Evolutionary conservation across 2,329 filamentous ascomycete genomes (phyloP).

Genomic region (Nemania sp.): DNA sequence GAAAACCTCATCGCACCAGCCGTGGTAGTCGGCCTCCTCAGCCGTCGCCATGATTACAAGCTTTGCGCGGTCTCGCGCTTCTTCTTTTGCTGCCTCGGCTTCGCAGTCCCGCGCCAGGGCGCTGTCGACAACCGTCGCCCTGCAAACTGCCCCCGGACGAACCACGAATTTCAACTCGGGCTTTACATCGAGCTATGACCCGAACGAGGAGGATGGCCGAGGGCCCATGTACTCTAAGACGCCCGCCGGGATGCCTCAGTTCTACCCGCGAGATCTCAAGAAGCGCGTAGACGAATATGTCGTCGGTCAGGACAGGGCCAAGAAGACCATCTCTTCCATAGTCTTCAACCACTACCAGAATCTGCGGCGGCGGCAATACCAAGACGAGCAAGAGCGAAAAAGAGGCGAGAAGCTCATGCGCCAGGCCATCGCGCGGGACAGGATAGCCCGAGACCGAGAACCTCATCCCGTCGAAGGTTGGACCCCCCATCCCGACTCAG

Average conservation of each 20-base stretch:
- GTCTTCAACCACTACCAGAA: conserved; percentile 97
- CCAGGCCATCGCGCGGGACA: conserved; percentile 71
- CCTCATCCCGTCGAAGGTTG: conserved; percentile 79
- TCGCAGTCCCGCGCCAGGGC: conserved; percentile 26
- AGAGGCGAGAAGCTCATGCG: conserved; percentile 67
- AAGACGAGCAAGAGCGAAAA: conserved; percentile 68
- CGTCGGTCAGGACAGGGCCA: conserved; percentile 90
- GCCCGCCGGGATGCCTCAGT: conserved; percentile 62
- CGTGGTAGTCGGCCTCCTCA: conserved; percentile 11
- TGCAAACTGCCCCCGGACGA: conserved; percentile 43
- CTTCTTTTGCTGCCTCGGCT: conserved; percentile 18
- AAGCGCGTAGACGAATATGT: conserved; percentile 93
- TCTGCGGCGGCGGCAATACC: conserved; percentile 74
- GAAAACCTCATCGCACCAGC: not conserved
- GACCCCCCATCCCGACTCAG: conserved; percentile 30
- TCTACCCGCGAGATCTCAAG: conserved; percentile 74
- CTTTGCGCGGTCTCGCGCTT: conserved; percentile 28
- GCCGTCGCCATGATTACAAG: conserved; percentile 31
- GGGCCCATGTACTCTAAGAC: conserved; percentile 62
- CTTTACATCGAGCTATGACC: conserved; percentile 63
- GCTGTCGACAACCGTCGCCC: conserved; percentile 38
- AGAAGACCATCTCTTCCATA: conserved; percentile 89
- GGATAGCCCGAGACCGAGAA: conserved; percentile 59
- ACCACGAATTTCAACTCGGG: conserved; percentile 58
- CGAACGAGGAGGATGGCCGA: conserved; percentile 55